These are phyloP conservation scores for Arthrinium puccinioides DNA, from an alignment of 2,329 filamentous ascomycete genomes.

Conservation along the genomic window DNA sequence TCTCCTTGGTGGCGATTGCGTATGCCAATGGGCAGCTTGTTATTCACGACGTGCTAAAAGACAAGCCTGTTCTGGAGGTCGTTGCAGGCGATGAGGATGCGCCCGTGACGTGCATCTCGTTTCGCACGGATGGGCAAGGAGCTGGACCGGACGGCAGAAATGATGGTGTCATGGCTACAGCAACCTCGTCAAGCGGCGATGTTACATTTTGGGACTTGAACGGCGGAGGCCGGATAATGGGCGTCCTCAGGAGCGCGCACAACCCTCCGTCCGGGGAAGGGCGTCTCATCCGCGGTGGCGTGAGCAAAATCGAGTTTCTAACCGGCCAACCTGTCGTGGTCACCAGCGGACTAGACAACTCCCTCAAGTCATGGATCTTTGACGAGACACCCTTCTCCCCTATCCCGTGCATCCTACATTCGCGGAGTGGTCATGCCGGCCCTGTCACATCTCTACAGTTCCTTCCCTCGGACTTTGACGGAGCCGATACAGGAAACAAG, in stretches of 20 bases:
- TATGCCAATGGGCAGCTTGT: conserved; percentile 73
- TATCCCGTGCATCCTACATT: conserved; percentile 77
- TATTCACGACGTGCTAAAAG: conserved; percentile 75
- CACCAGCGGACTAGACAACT: conserved; percentile 88
- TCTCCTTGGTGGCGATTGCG: conserved; percentile 82
- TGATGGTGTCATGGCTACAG: conserved; percentile 90
- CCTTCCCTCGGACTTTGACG: conserved; percentile 81
- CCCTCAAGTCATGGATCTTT: conserved; percentile 93
- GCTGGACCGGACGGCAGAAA: conserved; percentile 80
- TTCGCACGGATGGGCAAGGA: conserved; percentile 81
- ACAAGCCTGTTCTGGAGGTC: conserved; percentile 64
- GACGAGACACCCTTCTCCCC: conserved; percentile 87
- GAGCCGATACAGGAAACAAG: conserved; percentile 80
- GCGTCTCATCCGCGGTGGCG: conserved; percentile 59
- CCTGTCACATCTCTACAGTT: conserved; percentile 79
- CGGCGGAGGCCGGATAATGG: conserved; percentile 76
- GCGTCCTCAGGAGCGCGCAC: conserved; percentile 81
- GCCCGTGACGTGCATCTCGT: conserved; percentile 75
- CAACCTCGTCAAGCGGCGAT: conserved; percentile 72
- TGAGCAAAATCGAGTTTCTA: conserved; percentile 85
- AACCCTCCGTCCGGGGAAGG: conserved; percentile 58
- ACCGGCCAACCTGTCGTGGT: conserved; percentile 82
- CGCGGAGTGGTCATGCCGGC: conserved; percentile 80
- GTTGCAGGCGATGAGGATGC: conserved; percentile 58
- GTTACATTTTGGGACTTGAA: conserved; percentile 97